Evolutionary conservation across 345 rosid species (phyloP).

Genomic region (Linum lewisii): DNA sequence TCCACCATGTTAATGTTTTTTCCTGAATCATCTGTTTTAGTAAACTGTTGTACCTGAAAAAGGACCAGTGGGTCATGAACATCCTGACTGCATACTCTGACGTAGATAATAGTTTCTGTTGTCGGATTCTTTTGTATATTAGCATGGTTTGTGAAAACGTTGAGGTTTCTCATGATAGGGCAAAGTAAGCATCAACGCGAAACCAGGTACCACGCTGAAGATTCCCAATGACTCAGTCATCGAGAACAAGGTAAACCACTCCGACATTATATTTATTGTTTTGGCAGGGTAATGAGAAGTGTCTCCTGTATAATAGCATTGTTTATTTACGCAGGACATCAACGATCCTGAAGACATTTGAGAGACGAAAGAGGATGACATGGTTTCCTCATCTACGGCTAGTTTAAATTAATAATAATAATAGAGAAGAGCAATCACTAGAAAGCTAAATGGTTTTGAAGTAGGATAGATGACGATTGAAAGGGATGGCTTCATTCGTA

Average conservation of each 20-base stretch:
- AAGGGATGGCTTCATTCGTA: too few species aligned
- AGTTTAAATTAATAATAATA: too few species aligned
- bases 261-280: background rate
- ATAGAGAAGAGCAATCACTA: too few species aligned
- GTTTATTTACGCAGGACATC: conserved; percentile 27
- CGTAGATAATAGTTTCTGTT: too few species aligned
- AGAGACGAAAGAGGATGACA: background rate
- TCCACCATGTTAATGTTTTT: too few species aligned
- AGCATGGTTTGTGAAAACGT: too few species aligned
- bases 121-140: too few species aligned
- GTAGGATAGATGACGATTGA: too few species aligned
- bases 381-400: background rate
- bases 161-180: conserved; percentile 20
- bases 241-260: conserved; percentile 30
- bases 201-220: conserved; percentile 34
- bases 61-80: background rate
- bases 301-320: background rate
- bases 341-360: conserved; percentile 23
- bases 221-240: conserved; percentile 37
- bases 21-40: too few species aligned
- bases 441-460: too few species aligned
- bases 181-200: conserved; percentile 32
- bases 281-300: background rate
- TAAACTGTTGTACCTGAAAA: background rate
- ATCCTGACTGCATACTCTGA: too few species aligned